Base-by-base conservation (phyloP, 1,284 basidiomycete genomes). In the Marasmius oreades region DNA sequence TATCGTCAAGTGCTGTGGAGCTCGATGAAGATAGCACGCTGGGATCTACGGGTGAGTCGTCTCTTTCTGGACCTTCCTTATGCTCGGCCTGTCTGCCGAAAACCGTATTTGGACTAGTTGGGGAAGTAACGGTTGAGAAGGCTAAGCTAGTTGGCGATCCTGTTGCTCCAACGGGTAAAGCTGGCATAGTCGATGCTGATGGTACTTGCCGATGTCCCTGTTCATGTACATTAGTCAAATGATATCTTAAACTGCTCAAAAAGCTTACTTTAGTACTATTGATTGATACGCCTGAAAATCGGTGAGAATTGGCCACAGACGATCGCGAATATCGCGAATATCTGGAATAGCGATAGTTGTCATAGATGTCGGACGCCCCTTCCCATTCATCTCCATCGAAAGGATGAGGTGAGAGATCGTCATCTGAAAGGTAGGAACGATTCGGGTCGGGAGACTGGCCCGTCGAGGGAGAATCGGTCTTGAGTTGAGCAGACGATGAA, bases 301-400 rank as follows among this genome's bases (percentile, higher is more conserved):
- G 28, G 10, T 31, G 4, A 31, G 28, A 31, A 10, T 31, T 31
- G 5, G 24, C 31, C 8, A 50, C 26, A 31, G 47, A 50, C 6
- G 16, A 50, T 16, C 47, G 47, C 47, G 47, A 50, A 14, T 50
- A 50, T 31, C 47, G 51, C 45, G 42, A 59, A 50, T 50, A n/a
- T 31, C 47, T 39, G 18, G 58, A 59, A 33, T 54, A 59, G 12
- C 58, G 44, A 46, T 59, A 59, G 22, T 59, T 59, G 45, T 59
- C 58, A 22, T 61, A 61, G 12, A 61, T 61, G 51, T 61, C 60
- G 6, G 57, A 61, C 31, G 55, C 57, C 28, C 60, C 60, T 47
- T 61, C 58, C 60, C 58, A 59, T 36, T 58, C 53, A n/a, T 59
- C 54, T n/a, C 54, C 54, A 3, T 43, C 28, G 12, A 34, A 50